A percentile compares a stretch with the other conserved stretches of the same genome.
Conservation (phyloP, 768 basidiomycete genomes). For the Podaxis sp. region DNA sequence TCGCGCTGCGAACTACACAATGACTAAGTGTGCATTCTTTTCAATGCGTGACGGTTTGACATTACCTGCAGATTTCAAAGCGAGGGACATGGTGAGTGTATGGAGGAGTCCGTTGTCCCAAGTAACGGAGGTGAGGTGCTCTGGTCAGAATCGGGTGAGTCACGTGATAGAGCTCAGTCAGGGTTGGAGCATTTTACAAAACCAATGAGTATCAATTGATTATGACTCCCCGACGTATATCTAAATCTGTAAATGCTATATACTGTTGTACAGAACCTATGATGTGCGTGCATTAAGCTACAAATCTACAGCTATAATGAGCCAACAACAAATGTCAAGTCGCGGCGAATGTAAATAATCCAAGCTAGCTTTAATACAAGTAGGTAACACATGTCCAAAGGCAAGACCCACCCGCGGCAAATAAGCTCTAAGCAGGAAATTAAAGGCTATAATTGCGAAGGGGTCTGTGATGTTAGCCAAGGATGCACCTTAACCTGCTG, state of each 20-base stretch:
- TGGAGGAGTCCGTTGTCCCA: neutral
- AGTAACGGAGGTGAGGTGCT: neutral
- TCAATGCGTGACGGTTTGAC: neutral
- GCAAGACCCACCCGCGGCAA: neutral
- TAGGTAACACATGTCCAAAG: neutral
- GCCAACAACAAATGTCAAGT: neutral
- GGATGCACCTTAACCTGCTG: slow-evolving; percentile 76
- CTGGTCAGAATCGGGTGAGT: slow-evolving; percentile 11
- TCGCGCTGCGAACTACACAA: slow-evolving; percentile 28
- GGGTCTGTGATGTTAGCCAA: slow-evolving; percentile 54
- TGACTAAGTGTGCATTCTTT: slow-evolving; percentile 6
- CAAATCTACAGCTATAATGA: neutral
- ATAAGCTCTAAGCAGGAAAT: neutral
- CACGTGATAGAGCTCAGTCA: slow-evolving; percentile 4
- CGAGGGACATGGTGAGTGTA: slow-evolving; percentile 47
- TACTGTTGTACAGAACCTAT: neutral
- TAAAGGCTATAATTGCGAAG: neutral
- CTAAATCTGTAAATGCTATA: neutral
- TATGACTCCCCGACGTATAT: neutral
- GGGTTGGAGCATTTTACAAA: neutral
- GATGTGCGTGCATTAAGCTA: neutral
- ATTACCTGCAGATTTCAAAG: slow-evolving; percentile 38
- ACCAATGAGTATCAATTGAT: neutral
- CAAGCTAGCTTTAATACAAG: neutral
- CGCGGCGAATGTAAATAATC: neutral